Percentiles rank a stretch among this genome's conserved stretches.
phyloP scores from a whole-genome alignment of 768 basidiomycete species.

The Calocybe indica region DNA sequence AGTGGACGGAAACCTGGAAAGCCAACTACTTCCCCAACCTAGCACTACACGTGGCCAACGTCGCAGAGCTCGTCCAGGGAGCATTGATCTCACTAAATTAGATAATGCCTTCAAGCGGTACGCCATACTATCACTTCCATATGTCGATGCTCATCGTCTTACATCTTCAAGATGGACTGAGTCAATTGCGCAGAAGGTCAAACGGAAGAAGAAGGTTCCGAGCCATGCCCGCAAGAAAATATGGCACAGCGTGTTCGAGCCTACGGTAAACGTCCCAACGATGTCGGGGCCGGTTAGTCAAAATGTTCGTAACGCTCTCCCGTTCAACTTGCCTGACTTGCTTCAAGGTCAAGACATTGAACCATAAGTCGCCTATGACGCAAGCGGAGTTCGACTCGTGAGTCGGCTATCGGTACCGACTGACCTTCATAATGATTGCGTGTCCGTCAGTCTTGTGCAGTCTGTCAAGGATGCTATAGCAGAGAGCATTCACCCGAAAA shows the following conservation, averaged over 20 bases:
- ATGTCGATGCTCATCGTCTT: background rate
- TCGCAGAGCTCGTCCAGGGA: constrained; percentile 44
- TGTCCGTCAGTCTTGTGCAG: constrained; percentile 46
- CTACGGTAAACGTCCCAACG: constrained; percentile 34
- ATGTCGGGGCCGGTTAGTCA: constrained; percentile 33
- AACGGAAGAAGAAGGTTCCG: constrained; percentile 69
- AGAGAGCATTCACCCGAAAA: constrained; percentile 82
- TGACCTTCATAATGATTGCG: constrained; percentile 1
- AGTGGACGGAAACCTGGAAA: constrained; percentile 22
- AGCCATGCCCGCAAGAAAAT: constrained; percentile 64
- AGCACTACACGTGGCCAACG: constrained; percentile 24
- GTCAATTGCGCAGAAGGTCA: constrained; percentile 80
- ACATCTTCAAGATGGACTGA: constrained; percentile 64
- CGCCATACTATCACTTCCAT: constrained; percentile 7
- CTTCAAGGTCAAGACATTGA: constrained; percentile 67
- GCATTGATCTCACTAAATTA: constrained; percentile 74
- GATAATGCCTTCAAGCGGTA: constrained; percentile 83
- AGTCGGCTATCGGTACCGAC: constrained; percentile 17
- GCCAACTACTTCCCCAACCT: constrained; percentile 14
- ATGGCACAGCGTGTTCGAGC: constrained; percentile 78
- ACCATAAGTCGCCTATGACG: constrained; percentile 74
- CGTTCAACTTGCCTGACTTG: constrained; percentile 3
- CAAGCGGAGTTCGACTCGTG: constrained; percentile 68
- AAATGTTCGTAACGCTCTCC: background rate
- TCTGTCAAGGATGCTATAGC: constrained; percentile 64